Base-by-base conservation (phyloP, 75 land plant genomes). In the Cunninghamia lanceolata region DNA sequence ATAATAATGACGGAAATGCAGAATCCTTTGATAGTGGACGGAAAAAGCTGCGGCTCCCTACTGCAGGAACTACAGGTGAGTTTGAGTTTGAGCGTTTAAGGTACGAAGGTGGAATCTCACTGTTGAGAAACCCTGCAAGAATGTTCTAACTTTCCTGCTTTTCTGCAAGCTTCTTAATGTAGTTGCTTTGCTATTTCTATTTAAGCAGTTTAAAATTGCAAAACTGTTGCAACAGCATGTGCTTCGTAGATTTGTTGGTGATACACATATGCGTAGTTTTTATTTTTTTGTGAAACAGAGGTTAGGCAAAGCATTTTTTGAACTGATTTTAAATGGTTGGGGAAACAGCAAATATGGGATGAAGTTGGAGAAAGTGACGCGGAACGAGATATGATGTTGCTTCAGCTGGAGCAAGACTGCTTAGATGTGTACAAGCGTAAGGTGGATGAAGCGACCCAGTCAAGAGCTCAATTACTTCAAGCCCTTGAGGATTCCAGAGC, bases 351-450 rank as follows among this genome's bases (percentile, higher is more conserved):
- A 86, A 95, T 98, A 83, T 98, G 99, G 99, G 97, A 98, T 86
- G 99, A 98, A 86, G 97, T 98, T 83, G 99, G 99, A 32, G 99
- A 96, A 86, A 94, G 86, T 87, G 99, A 96, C 88, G 93, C 87
- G 42, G 99, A 96, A 83, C 89, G 99, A 28, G 99, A 98, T 84
- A 93, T 90, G 87, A 96, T 96, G 96, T 90, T 98, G 75, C 91
- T 96, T 90, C 99, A 98, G 86, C 46, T 98, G 79, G 99, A 98
- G 89, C 93, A 93, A 50, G 99, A 98, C 73, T 98, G 99, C 86
- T 89, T 98, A 89, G 99, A 98, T 89, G 99, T 98, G 17, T 98
- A 98, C 89, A 93, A 91, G 86, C 94, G 96, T 86, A 98, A 98
- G 88, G 99, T 98, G 30, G 99, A 98, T 70, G 93, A 89, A 84